Base-by-base conservation (phyloP, 495 filamentous ascomycete species). In the Xylaria longipes region DNA sequence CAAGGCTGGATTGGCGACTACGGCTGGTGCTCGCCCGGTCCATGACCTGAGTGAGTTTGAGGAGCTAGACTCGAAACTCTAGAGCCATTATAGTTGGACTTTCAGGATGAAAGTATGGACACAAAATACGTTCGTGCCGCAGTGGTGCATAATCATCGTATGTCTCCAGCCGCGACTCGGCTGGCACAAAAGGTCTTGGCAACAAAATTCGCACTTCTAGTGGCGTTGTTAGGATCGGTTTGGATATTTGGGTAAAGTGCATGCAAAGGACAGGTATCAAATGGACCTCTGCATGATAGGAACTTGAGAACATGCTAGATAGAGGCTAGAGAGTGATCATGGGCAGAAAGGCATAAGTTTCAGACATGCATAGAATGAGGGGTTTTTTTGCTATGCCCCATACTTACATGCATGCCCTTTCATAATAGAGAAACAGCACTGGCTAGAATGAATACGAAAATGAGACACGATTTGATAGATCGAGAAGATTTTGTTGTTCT, bases 41-140 rank as follows among this genome's bases (percentile, higher is more conserved):
- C 88, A 83, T 66, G 89, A 94, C 76, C 82, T 98, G 61, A 91
- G 83, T 72, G 93, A 93, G 69, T 97, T 92, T 76, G 93, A 95
- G 80, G 94, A 97, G 71, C 81, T 90, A 72, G 91, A 91, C 64
- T 81, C 92, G 15, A 96, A 96, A 83, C 87, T 96, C 60, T 93
- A 80, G 74, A 68, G 39, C 29, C 35, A 63, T 35, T 35, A 17
- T 12, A 43, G 31, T 20, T 25, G 35, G 11, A 41, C 45, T 39
- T 45, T 15, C 6, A 43, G 48, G 63, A 69, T 60, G 60, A 73
- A 65, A 52, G 50, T 25, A 41, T 17, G 41, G 17, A 69, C 17
- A 61, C 48, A 56, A 27, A 56, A 12, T n/a, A 27, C 12, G 25
- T 48, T 65, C 6, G 60, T 48, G 41, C 15, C 14, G 20, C 35